phyloP scores from a whole-genome alignment of 1,284 basidiomycete genomes.

The Takashimella koratensis region DNA sequence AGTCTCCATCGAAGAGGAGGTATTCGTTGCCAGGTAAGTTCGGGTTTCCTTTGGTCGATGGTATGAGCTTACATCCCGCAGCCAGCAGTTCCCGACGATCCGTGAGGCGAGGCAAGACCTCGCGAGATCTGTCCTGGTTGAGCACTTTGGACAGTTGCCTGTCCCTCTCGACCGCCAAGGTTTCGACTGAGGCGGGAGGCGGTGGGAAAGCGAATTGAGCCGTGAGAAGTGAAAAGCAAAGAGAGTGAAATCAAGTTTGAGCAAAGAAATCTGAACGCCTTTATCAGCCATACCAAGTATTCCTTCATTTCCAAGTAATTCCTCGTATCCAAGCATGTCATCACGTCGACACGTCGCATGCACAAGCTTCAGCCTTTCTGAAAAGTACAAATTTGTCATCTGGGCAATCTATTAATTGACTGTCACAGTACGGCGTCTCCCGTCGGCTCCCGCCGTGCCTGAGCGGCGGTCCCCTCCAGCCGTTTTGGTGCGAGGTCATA shows the following conservation, averaged over 20 bases:
- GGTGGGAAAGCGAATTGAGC: not conserved
- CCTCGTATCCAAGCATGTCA: too few species aligned
- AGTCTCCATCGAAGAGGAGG: conserved; percentile 14
- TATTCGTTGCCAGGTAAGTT: conserved; percentile 10
- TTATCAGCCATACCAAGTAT: not conserved
- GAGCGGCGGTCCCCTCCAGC: too few species aligned
- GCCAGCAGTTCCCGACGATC: conserved; percentile 1
- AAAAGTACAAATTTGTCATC: too few species aligned
- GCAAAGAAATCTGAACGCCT: not conserved
- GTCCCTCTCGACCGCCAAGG: conserved; percentile 7
- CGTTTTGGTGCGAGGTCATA: too few species aligned
- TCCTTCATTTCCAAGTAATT: not conserved
- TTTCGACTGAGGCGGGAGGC: not conserved
- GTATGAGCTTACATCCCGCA: conserved; percentile 1
- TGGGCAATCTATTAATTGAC: too few species aligned
- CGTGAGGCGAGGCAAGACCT: conserved; percentile 17
- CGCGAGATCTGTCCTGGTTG: conserved; percentile 16
- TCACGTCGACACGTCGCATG: too few species aligned
- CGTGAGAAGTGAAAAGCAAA: not conserved
- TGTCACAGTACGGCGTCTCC: too few species aligned
- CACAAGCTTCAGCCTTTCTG: too few species aligned
- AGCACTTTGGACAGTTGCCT: conserved; percentile 19
- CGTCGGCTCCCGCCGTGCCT: too few species aligned
- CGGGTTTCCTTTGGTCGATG: not conserved
- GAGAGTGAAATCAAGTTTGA: not conserved